Conservation (phyloP, 2,329 filamentous ascomycete species). For the Venturia asperata region DNA sequence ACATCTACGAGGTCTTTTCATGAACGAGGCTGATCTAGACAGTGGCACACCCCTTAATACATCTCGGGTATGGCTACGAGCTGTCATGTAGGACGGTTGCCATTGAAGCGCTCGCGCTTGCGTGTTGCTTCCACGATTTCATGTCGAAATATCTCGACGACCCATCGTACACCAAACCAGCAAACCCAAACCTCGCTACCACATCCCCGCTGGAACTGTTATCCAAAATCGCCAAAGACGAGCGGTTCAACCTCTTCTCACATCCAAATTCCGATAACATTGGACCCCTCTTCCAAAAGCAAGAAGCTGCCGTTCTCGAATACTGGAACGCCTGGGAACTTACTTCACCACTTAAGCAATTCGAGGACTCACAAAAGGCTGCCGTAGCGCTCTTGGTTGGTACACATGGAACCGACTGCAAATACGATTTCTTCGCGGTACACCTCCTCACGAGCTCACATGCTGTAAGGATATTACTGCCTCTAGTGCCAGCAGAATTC, state of each 20-base stretch:
- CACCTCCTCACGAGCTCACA: slow-evolving; percentile 81
- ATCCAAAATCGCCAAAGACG: slow-evolving; percentile 59
- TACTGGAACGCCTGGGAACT: slow-evolving; percentile 89
- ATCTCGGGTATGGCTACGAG: slow-evolving; percentile 90
- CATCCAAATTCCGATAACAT: slow-evolving; percentile 55
- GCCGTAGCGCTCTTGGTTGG: slow-evolving; percentile 50
- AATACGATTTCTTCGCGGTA: slow-evolving; percentile 77
- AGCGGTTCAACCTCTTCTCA: slow-evolving; percentile 61
- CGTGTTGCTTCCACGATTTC: slow-evolving; percentile 51
- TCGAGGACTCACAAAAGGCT: slow-evolving; percentile 59
- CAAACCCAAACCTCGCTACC: slow-evolving; percentile 34
- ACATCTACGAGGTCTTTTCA: slow-evolving; percentile 7
- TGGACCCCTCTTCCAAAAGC: slow-evolving; percentile 57
- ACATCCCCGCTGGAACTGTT: slow-evolving; percentile 65
- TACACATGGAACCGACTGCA: slow-evolving; percentile 37
- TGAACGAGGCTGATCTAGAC: slow-evolving; percentile 15
- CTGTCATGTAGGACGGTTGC: slow-evolving; percentile 76
- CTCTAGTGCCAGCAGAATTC: slow-evolving; percentile 63
- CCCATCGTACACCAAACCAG: slow-evolving; percentile 55
- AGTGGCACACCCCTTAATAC: slow-evolving; percentile 91
- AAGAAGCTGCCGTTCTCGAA: slow-evolving; percentile 65
- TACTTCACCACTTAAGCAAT: slow-evolving; percentile 60
- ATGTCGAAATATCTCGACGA: slow-evolving; percentile 63
- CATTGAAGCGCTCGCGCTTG: slow-evolving; percentile 76
- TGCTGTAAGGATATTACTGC: slow-evolving; percentile 77